A percentile compares a stretch with the other conserved stretches of the same genome.
phyloP scores from a whole-genome alignment of 1,284 basidiomycete species.

The Rhodotorula sp. region DNA sequence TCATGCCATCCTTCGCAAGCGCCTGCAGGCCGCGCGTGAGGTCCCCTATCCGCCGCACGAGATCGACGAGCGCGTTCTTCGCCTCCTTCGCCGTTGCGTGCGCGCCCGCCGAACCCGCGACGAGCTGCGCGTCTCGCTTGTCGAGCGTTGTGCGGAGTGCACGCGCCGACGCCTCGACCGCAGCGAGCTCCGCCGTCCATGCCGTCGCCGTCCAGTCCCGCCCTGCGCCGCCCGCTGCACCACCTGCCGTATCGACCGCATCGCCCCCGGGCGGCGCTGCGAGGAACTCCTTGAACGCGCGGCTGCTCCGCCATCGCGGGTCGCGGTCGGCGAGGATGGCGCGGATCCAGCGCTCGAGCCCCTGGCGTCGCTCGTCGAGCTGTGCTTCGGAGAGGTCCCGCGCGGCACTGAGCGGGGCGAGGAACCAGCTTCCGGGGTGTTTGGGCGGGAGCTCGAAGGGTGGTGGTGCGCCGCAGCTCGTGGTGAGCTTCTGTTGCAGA shows the following conservation, averaged over 20 bases:
- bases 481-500: slow-evolving; percentile 63
- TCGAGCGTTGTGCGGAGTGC: slow-evolving; percentile 79
- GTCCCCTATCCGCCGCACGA: slow-evolving; percentile 62
- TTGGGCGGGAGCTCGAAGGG: slow-evolving; percentile 23
- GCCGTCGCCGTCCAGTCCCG: slow-evolving; percentile 65
- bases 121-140: slow-evolving; percentile 77
- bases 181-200: slow-evolving; percentile 82
- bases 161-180: slow-evolving; percentile 71
- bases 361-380: slow-evolving; percentile 70
- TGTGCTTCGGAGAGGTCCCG: slow-evolving; percentile 17
- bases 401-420: slow-evolving; percentile 9
- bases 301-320: slow-evolving; percentile 74
- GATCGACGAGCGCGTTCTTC: slow-evolving; percentile 75
- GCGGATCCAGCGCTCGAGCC: slow-evolving; percentile 81
- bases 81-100: slow-evolving; percentile 78
- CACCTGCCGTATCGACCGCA: slow-evolving; percentile 16
- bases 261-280: slow-evolving; percentile 62
- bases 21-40: slow-evolving; percentile 37
- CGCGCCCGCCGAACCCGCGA: slow-evolving; percentile 71
- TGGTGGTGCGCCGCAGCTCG: slow-evolving; percentile 49
- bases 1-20: slow-evolving; percentile 30
- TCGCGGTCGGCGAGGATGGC: slow-evolving; percentile 80
- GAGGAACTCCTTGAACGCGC: slow-evolving; percentile 82
- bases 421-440: slow-evolving; percentile 25
- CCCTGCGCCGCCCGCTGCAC: slow-evolving; percentile 44